phyloP scores from a whole-genome alignment of 2,329 filamentous ascomycete species.

The Sclerotinia sclerotiorum region DNA sequence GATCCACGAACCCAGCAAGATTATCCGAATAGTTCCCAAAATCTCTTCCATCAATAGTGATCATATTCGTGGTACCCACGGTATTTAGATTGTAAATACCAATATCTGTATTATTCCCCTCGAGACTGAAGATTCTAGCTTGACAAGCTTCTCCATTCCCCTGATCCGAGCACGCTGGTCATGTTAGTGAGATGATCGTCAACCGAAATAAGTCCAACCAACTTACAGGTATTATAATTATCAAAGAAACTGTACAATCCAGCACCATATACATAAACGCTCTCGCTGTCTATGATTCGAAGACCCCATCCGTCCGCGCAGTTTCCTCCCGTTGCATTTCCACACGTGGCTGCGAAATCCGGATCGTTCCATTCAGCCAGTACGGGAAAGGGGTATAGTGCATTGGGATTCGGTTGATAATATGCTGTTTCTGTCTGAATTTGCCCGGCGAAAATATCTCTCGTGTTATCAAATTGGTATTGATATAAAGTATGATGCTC shows the following conservation, averaged over 20 bases:
- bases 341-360: neutral
- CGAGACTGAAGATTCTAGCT: constrained; percentile 30
- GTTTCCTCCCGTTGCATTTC: constrained; percentile 8
- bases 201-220: rapidly evolving
- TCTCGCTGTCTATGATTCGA: constrained; percentile 10
- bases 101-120: constrained; percentile 25
- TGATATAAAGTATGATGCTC: constrained; percentile 56
- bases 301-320: constrained; percentile 23
- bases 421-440: constrained; percentile 35
- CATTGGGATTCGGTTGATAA: constrained; percentile 21
- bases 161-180: constrained; percentile 10
- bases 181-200: neutral
- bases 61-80: constrained; percentile 31
- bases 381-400: constrained; percentile 5
- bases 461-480: constrained; percentile 48
- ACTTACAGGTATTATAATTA: constrained; percentile 22
- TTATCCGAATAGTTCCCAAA: constrained; percentile 28
- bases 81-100: constrained; percentile 33
- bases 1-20: constrained; percentile 21
- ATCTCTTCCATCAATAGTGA: constrained; percentile 27
- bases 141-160: constrained; percentile 27
- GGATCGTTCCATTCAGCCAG: constrained; percentile 21
- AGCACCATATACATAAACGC: constrained; percentile 16
- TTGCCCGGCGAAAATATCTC: constrained; percentile 33
- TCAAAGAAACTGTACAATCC: constrained; percentile 24